Conservation (phyloP, 2,329 filamentous ascomycete genomes). For the Daldinia eschscholtzii region DNA sequence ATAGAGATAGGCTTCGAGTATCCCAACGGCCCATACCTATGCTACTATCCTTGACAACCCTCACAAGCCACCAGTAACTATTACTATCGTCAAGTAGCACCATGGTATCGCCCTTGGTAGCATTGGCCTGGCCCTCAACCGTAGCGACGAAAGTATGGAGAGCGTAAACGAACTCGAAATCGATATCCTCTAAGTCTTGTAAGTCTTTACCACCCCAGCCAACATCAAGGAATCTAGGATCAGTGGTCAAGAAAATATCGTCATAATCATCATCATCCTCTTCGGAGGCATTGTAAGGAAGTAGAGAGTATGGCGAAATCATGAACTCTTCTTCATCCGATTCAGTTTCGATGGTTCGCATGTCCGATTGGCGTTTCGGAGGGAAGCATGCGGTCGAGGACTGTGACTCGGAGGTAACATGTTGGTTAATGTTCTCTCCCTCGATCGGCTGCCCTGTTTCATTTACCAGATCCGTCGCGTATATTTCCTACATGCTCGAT, state of each 20-base stretch:
- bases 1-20: background rate
- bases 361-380: slow-evolving; percentile 33
- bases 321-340: slow-evolving; percentile 47
- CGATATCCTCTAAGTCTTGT: slow-evolving; percentile 96
- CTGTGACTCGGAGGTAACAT: slow-evolving; percentile 37
- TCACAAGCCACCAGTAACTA: slow-evolving; percentile 99
- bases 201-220: slow-evolving; percentile 86
- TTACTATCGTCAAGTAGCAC: slow-evolving; percentile 98
- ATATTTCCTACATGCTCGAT: slow-evolving; percentile 33
- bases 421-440: slow-evolving; percentile 8
- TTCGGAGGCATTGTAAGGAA: slow-evolving; percentile 62
- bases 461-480: slow-evolving; percentile 27
- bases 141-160: slow-evolving; percentile 98
- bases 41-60: slow-evolving; percentile 96
- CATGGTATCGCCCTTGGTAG: slow-evolving; percentile 98
- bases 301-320: slow-evolving; percentile 53
- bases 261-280: slow-evolving; percentile 76
- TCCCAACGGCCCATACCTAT: slow-evolving; percentile 70
- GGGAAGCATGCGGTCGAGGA: slow-evolving; percentile 43
- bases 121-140: slow-evolving; percentile 97
- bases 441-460: slow-evolving; percentile 23
- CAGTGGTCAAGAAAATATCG: slow-evolving; percentile 64
- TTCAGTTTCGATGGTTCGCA: slow-evolving; percentile 30
- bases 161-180: slow-evolving; percentile 99
- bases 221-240: slow-evolving; percentile 75